Conservation (phyloP, 345 rosid species). For the Pugionium dolabratum region DNA sequence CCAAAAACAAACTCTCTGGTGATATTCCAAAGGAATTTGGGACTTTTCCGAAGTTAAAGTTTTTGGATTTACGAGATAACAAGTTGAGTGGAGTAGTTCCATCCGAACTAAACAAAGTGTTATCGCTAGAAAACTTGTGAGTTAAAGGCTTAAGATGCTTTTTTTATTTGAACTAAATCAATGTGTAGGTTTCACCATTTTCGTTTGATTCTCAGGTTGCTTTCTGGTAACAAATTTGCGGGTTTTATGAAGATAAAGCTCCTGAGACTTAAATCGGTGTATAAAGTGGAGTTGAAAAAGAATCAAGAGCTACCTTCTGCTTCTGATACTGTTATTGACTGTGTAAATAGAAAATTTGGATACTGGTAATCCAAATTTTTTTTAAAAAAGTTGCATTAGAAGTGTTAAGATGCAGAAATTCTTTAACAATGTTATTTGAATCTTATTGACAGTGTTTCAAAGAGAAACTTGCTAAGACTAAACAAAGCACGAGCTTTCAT, state of each 20-base stretch:
- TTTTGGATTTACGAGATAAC: conserved; percentile 74
- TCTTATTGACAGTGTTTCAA: conserved; percentile 53
- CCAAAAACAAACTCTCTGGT: conserved; percentile 62
- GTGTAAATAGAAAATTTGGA: conserved; percentile 61
- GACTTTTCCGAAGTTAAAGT: conserved; percentile 51
- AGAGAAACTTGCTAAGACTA: conserved; percentile 46
- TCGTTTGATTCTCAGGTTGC: conserved; percentile 52
- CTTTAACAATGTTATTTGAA: background rate
- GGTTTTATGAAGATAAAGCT: conserved; percentile 52
- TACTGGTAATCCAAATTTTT: conserved; percentile 49
- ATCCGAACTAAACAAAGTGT: conserved; percentile 47
- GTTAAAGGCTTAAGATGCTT: conserved; percentile 33
- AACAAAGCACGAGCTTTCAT: conserved; percentile 43
- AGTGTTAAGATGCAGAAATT: conserved; percentile 3
- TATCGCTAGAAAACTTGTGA: conserved; percentile 67
- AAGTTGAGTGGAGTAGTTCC: conserved; percentile 72
- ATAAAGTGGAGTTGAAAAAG: conserved; percentile 59
- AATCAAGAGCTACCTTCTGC: conserved; percentile 38
- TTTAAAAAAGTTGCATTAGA: too few species aligned
- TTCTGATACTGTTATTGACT: conserved; percentile 26
- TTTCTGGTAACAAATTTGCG: conserved; percentile 66
- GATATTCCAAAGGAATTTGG: conserved; percentile 70
- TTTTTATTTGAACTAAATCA: background rate
- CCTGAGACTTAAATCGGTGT: conserved; percentile 55
- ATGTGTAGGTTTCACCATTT: background rate